Percentiles rank a stretch among this genome's conserved stretches.
Evolutionary conservation across 139 green algal species (phyloP).

Genomic region (Chlorella sp.): DNA sequence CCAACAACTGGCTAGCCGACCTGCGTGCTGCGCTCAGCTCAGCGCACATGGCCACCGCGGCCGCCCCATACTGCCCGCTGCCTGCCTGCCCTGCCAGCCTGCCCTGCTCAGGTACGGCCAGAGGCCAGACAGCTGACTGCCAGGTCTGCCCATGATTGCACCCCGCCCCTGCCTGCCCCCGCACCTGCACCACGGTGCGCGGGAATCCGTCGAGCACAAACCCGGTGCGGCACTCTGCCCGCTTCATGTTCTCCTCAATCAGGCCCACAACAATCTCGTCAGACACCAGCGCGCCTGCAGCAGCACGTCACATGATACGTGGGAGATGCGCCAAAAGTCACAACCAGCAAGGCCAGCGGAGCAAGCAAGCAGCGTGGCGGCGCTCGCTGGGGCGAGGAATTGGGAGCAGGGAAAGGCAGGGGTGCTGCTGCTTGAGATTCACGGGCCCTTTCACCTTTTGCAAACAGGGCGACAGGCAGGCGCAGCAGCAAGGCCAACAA

Average conservation of each 20-base stretch:
- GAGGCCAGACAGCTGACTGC: too few relatives aligned
- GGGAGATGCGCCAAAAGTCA: not conserved
- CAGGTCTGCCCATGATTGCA: not conserved
- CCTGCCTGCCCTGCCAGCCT: too few relatives aligned
- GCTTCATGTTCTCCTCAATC: constrained; percentile 90
- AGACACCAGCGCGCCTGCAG: constrained; percentile 82
- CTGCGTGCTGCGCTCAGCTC: too few relatives aligned
- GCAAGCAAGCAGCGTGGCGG: too few relatives aligned
- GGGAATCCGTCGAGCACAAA: constrained; percentile 99
- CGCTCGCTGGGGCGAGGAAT: too few relatives aligned
- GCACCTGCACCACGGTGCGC: constrained; percentile 69
- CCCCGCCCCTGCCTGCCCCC: not conserved
- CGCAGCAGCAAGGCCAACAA: not conserved
- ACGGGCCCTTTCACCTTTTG: too few relatives aligned
- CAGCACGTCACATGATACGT: not conserved
- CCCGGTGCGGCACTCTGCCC: constrained; percentile 90
- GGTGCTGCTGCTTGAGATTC: too few relatives aligned
- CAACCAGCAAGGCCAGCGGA: not conserved
- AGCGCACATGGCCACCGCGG: not conserved
- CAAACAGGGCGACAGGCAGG: not conserved
- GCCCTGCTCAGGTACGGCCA: too few relatives aligned
- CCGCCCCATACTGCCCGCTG: not conserved
- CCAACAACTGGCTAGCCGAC: too few relatives aligned
- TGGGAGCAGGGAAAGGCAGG: too few relatives aligned
- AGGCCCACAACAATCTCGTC: constrained; percentile 98